Conservation (phyloP, 768 basidiomycete species). For the Russula foetens region DNA sequence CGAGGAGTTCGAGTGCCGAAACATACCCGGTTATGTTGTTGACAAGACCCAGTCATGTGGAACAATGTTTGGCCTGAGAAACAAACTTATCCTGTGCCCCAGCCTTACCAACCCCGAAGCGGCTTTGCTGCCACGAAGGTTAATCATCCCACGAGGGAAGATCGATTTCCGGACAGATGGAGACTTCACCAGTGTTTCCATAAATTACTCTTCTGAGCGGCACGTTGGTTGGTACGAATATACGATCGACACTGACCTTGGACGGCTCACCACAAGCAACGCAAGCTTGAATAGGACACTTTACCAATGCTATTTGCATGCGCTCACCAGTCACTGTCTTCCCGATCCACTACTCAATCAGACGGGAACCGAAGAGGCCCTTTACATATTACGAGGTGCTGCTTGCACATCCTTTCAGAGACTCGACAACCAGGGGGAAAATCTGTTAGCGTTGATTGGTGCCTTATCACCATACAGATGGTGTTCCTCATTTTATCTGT, state of each 20-base stretch:
- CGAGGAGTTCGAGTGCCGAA: conserved; percentile 31
- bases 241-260: conserved; percentile 26
- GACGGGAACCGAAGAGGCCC: conserved; percentile 38
- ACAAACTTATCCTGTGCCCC: conserved; percentile 21
- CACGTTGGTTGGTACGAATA: conserved; percentile 25
- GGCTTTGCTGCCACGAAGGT: not conserved
- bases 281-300: conserved; percentile 27
- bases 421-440: conserved; percentile 15
- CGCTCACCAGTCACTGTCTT: conserved; percentile 35
- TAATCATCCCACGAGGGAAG: conserved; percentile 4
- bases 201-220: not conserved
- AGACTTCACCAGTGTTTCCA: not conserved
- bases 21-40: conserved; percentile 35
- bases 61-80: conserved; percentile 37
- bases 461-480: not conserved
- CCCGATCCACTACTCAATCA: conserved; percentile 39
- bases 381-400: conserved; percentile 33
- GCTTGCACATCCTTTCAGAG: conserved; percentile 34
- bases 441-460: not conserved
- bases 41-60: conserved; percentile 35
- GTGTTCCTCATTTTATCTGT: not conserved
- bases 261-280: conserved; percentile 25
- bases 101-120: not conserved
- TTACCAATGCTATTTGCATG: conserved; percentile 39
- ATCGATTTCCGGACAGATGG: not conserved